Base-by-base conservation (phyloP, 805 yeast species). In the Saturnispora bothae region DNA sequence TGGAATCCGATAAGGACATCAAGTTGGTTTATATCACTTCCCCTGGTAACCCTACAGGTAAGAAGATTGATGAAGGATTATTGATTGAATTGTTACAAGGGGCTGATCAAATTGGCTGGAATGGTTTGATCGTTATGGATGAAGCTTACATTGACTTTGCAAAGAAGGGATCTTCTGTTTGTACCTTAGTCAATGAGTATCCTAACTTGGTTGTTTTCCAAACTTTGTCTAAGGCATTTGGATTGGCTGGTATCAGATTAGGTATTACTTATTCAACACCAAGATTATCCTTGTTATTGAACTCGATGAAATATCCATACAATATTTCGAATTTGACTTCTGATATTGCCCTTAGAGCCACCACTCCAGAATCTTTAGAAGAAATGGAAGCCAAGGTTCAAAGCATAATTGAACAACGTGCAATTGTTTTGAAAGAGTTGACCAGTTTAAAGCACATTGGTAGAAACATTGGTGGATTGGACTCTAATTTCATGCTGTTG, bases 1-100 rank as follows among this genome's bases (percentile, higher is more conserved):
- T 89, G 17, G 45, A 55, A 6, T 52, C 53, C 0, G 96, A 89
- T 48, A 57, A 74, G 0, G 36, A 59, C 3, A 80, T 89, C 49
- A 88, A 86, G 52, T 52, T 92, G 42, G 67, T 82, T 2, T 89
- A 84, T 55, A 62, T 89, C 44, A 89, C 97, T 13, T 83, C 96
- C 1, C 98, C 98, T 9, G 98, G 98, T 28, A 92, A 92, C 57
- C 98, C 98, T 27, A 89, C 98, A 0, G 96, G 81, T 9, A 70
- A 74, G 22, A 61, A 73, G 33, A 56, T 89, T 32, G 64, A 69
- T 15, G 64, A 68, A 6, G 56, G 54, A 0, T 62, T 72, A 30
- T 62, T 86, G 28, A 61, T 67, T 35, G 53, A 64, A 38, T 51
- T 83, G 2, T 53, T 79, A 38, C 45, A 59, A 3, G 45, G 40